A percentile compares a stretch with the other conserved stretches of the same genome.
Conservation (phyloP, 139 green algal genomes). For the Chlamydomonas incerta region DNA sequence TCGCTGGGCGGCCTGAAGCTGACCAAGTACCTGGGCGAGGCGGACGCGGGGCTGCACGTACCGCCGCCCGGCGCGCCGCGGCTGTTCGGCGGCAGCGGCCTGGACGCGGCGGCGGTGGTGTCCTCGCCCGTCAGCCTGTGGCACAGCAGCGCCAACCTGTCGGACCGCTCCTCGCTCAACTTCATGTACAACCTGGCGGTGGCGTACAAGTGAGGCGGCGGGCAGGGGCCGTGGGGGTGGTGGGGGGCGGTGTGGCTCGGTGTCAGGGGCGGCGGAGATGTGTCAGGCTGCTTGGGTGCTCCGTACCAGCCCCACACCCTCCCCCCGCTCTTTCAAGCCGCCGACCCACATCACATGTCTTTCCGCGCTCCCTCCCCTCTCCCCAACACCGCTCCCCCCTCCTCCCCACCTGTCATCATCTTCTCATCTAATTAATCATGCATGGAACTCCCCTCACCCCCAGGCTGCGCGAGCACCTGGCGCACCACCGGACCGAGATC, state of each 20-base stretch:
- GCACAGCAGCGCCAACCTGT: constrained; percentile 44
- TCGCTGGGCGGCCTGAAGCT: constrained; percentile 80
- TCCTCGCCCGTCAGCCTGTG: constrained; percentile 65
- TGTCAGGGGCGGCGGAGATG: too few species aligned
- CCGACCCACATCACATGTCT: too few species aligned
- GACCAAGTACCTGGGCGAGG: constrained; percentile 81
- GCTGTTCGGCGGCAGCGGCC: constrained; percentile 53
- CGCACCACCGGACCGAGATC: constrained; percentile 53
- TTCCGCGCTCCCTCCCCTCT: too few species aligned
- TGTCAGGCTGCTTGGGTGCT: too few species aligned
- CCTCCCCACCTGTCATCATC: too few species aligned
- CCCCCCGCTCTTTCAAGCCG: too few species aligned
- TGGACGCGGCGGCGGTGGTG: constrained; percentile 66
- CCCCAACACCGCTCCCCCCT: too few species aligned
- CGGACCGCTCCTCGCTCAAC: constrained; percentile 38
- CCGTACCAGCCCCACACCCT: too few species aligned
- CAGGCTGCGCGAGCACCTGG: constrained; percentile 55
- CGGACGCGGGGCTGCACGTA: constrained; percentile 63
- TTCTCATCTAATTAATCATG: too few species aligned
- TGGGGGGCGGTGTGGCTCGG: too few species aligned
- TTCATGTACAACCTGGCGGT: constrained; percentile 76
- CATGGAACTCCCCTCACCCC: background rate
- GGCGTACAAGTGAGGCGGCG: constrained; percentile 21
- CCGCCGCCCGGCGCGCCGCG: background rate
- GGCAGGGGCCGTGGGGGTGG: too few species aligned